phyloP scores from a whole-genome alignment of 1,284 basidiomycete genomes.

The Puccinia sorghi region DNA sequence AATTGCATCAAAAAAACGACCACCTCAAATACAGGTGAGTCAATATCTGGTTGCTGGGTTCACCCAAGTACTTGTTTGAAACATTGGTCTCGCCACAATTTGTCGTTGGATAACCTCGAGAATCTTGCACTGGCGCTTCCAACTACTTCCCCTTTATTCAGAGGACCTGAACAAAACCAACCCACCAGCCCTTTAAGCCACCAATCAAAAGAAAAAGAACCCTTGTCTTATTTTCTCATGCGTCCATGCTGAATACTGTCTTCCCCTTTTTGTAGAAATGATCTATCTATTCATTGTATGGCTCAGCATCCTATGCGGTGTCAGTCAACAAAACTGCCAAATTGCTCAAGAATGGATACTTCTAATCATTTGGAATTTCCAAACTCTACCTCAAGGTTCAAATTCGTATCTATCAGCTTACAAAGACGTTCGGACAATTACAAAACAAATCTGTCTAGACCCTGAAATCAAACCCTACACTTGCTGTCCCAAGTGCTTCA shows the following conservation, averaged over 20 bases:
- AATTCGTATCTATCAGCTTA: neutral
- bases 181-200: too few relatives aligned
- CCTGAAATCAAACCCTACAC: neutral
- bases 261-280: neutral
- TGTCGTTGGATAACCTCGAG: neutral
- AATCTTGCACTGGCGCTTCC: neutral
- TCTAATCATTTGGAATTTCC: neutral
- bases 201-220: too few relatives aligned
- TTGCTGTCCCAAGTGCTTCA: slow-evolving; percentile 14
- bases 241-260: too few relatives aligned
- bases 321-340: neutral
- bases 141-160: neutral
- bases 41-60: neutral
- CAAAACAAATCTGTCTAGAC: neutral
- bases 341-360: neutral
- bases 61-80: neutral
- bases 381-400: neutral
- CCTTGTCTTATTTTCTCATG: too few relatives aligned
- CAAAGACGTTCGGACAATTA: neutral
- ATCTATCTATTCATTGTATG: neutral
- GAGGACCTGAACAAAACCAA: neutral
- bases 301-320: neutral
- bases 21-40: neutral
- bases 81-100: neutral
- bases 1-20: neutral